phyloP scores from a whole-genome alignment of 805 yeast species.

The Saccharomycopsis selenospora region DNA sequence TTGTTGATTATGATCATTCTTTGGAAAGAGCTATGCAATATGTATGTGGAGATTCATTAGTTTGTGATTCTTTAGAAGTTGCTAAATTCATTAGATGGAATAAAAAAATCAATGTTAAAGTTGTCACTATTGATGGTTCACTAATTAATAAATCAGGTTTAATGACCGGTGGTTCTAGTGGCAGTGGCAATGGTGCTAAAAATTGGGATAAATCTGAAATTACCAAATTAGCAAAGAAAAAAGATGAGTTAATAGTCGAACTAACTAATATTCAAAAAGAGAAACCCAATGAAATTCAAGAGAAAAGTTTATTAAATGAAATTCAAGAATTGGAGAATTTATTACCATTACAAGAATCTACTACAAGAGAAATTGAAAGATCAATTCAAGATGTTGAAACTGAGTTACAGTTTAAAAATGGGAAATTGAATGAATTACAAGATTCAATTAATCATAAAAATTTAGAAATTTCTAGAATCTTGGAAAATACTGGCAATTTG shows the following conservation, averaged over 20 bases:
- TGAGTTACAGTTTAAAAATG: conserved; percentile 32
- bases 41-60: conserved; percentile 70
- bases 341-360: conserved; percentile 38
- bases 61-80: conserved; percentile 60
- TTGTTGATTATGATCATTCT: conserved; percentile 58
- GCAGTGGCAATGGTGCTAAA: conserved; percentile 31
- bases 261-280: conserved; percentile 36
- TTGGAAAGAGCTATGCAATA: conserved; percentile 73
- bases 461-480: conserved; percentile 13
- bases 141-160: conserved; percentile 78
- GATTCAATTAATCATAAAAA: conserved; percentile 23
- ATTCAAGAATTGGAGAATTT: conserved; percentile 42
- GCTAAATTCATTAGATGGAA: conserved; percentile 75
- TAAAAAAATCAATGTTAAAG: conserved; percentile 46
- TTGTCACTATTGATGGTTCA: conserved; percentile 79
- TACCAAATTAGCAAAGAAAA: conserved; percentile 42
- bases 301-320: conserved; percentile 51
- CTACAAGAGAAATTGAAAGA: conserved; percentile 38
- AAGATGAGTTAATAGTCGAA: conserved; percentile 44
- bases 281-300: conserved; percentile 48
- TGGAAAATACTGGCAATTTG: conserved; percentile 25
- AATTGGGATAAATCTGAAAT: conserved; percentile 73
- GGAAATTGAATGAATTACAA: conserved; percentile 24
- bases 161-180: conserved; percentile 82
- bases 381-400: conserved; percentile 36